A percentile compares a stretch with the other conserved stretches of the same genome.
Evolutionary conservation across 306 rosid species (phyloP).

Genomic region (Datisca glomerata): DNA sequence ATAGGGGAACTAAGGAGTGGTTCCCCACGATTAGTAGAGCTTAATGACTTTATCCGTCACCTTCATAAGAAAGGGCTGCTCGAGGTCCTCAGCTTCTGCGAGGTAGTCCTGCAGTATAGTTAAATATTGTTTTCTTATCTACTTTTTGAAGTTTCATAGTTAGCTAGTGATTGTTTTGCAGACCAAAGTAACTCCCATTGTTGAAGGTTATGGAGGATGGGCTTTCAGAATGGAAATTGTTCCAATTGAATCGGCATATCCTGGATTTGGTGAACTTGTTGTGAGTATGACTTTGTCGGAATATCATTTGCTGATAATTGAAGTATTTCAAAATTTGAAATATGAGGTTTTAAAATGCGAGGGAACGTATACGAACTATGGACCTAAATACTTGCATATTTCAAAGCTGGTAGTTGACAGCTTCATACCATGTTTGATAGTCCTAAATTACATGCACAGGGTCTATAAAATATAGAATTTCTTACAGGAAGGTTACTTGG

Average conservation of each 20-base stretch:
- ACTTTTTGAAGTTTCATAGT: slow-evolving; percentile 21
- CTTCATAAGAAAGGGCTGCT: slow-evolving; percentile 72
- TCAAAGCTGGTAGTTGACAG: too few species aligned
- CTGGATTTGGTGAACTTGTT: slow-evolving; percentile 93
- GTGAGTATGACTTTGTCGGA: slow-evolving; percentile 37
- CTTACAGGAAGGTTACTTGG: too few species aligned
- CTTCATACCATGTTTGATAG: too few species aligned
- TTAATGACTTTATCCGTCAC: slow-evolving; percentile 71
- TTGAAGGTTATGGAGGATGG: slow-evolving; percentile 99
- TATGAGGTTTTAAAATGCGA: not conserved
- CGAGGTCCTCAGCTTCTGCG: slow-evolving; percentile 93
- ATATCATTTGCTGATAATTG: not conserved
- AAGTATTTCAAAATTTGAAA: not conserved
- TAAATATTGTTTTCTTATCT: not conserved
- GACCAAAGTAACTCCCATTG: slow-evolving; percentile 98
- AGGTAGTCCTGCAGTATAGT: slow-evolving; percentile 40
- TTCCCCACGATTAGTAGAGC: slow-evolving; percentile 69
- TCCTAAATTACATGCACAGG: too few species aligned
- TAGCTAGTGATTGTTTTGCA: slow-evolving; percentile 27
- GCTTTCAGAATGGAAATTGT: slow-evolving; percentile 92
- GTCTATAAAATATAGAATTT: too few species aligned
- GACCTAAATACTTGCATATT: too few species aligned
- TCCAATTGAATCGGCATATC: slow-evolving; percentile 95
- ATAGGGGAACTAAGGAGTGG: slow-evolving; percentile 96
- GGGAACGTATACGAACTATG: too few species aligned